Base-by-base conservation (phyloP, 208 protist genomes). In the Strigomonas oncopelti region DNA sequence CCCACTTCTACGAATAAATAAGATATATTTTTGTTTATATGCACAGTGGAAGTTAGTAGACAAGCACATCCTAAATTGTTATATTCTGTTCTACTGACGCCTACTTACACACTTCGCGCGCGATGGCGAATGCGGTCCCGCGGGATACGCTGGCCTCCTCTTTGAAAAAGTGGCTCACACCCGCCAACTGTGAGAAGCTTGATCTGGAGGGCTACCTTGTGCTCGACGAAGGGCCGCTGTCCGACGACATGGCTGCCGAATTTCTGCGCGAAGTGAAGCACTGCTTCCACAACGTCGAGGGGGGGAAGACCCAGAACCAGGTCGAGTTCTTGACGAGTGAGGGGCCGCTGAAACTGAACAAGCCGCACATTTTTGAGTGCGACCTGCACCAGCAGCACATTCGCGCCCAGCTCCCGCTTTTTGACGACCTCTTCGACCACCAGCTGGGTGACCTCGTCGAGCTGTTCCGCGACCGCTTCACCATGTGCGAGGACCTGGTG, bases 311-410 rank as follows among this genome's bases (percentile, higher is more conserved):
- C 0, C 71, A 69, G 20, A 87, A 87, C 46, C 55, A 75, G 32
- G 75, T 83, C 16, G 71, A 87, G 61, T 79, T 87, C 22, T 65
- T 78, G 34, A 83, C 75, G 9, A 54, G 67, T 18, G 70, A 74
- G 0, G 81, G 81, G 18, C 66, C 77, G 28, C 74, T 87, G 54
- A 73, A 77, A 48, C 71, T 83, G 32, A 70, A 62, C 22, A 83
- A 87, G 65, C 81, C 81, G 56, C 20, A 81, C 71, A 75, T 87
- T 34, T 87, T 74, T 65, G 81, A 87, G 48, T 79, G 73, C 46
- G 81, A 87, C 69, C 58, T 87, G 27, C 76, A 79, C 68, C 66
- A 87, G 45, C 20, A 24, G 1, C 32, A 5, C 11, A 64, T 84
- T 20, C 81, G 74, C 20, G 18, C 18, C 9, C 64, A 78, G 67